Base-by-base conservation (phyloP, 371 early-diverging fungal genomes). In the Mucor velutinosus region DNA sequence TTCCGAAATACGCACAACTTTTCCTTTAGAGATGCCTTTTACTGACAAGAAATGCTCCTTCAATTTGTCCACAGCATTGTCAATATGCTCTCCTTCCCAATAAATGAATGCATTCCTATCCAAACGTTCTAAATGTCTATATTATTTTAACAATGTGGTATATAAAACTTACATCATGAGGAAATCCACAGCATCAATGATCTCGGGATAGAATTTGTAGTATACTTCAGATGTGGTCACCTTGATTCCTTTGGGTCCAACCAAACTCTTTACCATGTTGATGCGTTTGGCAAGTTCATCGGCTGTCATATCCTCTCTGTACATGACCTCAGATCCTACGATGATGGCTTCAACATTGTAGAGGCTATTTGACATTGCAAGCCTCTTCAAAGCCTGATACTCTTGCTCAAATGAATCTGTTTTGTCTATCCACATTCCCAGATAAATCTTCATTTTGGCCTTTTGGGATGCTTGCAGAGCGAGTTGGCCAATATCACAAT, bases 251-350 rank as follows among this genome's bases (percentile, higher is more conserved):
- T 70, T 29, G 7, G 74, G 58, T 0, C 43, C 62, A 32, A 83
- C 75, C 12, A 70, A 41, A 1, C 67, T 32, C 60, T 80, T 83
- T 43, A 80, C 77, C 21, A 76, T 59, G n/a, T 63, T 68, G 51
- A 79, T 74, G 27, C 79, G 76, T 6, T 78, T 70, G 0, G 64
- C 60, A 56, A 80, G 62, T 25, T 74, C 59, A n/a, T 68, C 65
- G 0, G 71, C 62, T 49, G 74, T 72, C 57, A 80, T 65, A 8
- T 86, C 85, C 29, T 76, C 66, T 70, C 89, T 85, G 59, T 87
- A 87, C n/a, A 86, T 65, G 6, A 83, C 82, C 55, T 89, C 89
- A 30, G 85, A 88, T 7, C 89, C 89, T 12, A 88, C 88, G 60
- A 88, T 80, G 39, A 88, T 73, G 7, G 80, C 78, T 4, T 75